These are phyloP conservation scores for Neofusicoccum sp. DNA, from an alignment of 2,329 filamentous ascomycete genomes.

Conservation along the genomic window DNA sequence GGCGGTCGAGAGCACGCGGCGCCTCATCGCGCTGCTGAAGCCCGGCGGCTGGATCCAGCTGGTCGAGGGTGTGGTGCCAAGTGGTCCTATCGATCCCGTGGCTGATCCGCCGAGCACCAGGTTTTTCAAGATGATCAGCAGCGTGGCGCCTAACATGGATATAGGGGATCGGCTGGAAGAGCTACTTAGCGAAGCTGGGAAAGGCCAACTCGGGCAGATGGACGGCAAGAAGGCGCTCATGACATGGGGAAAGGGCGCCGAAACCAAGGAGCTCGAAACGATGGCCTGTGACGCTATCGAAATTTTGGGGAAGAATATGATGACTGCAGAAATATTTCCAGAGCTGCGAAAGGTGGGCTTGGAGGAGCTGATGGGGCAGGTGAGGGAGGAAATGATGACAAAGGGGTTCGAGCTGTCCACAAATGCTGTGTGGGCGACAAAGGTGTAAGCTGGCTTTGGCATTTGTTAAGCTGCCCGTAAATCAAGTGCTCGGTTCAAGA, in stretches of 20 bases:
- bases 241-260: not conserved
- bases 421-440: too few species aligned
- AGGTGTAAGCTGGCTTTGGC: too few species aligned
- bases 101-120: not conserved
- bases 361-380: not conserved
- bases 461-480: too few species aligned
- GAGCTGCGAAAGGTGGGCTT: not conserved
- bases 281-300: not conserved
- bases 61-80: not conserved
- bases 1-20: not conserved
- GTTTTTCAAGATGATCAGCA: not conserved
- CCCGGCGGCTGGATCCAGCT: slow-evolving; percentile 1
- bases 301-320: not conserved
- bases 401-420: not conserved
- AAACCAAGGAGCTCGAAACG: not conserved
- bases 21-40: not conserved
- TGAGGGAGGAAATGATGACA: too few species aligned
- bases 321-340: not conserved
- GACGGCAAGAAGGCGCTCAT: not conserved
- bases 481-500: too few species aligned
- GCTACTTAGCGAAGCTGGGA: too few species aligned
- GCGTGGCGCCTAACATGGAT: not conserved
- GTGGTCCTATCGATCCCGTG: not conserved
- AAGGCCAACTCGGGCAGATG: too few species aligned
- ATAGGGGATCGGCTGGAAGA: too few species aligned